phyloP scores from a whole-genome alignment of 805 yeast genomes.

The Saturnispora gosingensis region DNA sequence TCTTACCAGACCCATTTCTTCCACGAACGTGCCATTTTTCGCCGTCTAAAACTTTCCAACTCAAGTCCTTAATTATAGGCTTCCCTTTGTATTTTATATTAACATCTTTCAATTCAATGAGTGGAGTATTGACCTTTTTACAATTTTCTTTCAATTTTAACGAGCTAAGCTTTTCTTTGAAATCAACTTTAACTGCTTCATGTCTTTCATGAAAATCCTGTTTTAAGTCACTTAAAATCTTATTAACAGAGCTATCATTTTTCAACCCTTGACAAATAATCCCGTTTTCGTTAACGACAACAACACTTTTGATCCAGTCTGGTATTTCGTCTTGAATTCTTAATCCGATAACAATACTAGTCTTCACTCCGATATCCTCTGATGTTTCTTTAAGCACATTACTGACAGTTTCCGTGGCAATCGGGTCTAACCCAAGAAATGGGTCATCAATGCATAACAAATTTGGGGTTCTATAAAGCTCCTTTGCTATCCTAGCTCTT shows the following conservation, averaged over 20 bases:
- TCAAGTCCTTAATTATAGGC: slow-evolving; percentile 48
- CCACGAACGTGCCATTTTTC: slow-evolving; percentile 88
- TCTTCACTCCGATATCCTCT: slow-evolving; percentile 17
- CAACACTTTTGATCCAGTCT: slow-evolving; percentile 68
- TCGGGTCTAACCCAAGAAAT: slow-evolving; percentile 81
- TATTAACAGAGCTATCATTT: slow-evolving; percentile 17
- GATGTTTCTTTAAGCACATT: slow-evolving; percentile 32
- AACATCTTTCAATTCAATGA: slow-evolving; percentile 50
- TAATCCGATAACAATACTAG: slow-evolving; percentile 63
- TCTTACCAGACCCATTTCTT: slow-evolving; percentile 87
- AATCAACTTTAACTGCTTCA: slow-evolving; percentile 9
- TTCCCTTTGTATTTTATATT: slow-evolving; percentile 58
- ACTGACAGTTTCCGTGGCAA: slow-evolving; percentile 53
- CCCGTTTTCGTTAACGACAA: slow-evolving; percentile 49
- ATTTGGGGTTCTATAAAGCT: slow-evolving; percentile 55
- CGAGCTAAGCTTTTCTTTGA: slow-evolving; percentile 10
- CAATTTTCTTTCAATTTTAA: background rate
- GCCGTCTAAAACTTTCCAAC: slow-evolving; percentile 60
- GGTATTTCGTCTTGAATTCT: slow-evolving; percentile 72
- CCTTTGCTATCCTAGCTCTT: slow-evolving; percentile 77
- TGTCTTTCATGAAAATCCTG: slow-evolving; percentile 20
- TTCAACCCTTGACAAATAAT: slow-evolving; percentile 41
- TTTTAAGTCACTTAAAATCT: slow-evolving; percentile 17
- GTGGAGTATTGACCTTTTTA: background rate
- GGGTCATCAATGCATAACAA: slow-evolving; percentile 82